These are phyloP conservation scores for Lumnitzera littorea DNA, from an alignment of 345 rosid genomes.

Conservation along the genomic window DNA sequence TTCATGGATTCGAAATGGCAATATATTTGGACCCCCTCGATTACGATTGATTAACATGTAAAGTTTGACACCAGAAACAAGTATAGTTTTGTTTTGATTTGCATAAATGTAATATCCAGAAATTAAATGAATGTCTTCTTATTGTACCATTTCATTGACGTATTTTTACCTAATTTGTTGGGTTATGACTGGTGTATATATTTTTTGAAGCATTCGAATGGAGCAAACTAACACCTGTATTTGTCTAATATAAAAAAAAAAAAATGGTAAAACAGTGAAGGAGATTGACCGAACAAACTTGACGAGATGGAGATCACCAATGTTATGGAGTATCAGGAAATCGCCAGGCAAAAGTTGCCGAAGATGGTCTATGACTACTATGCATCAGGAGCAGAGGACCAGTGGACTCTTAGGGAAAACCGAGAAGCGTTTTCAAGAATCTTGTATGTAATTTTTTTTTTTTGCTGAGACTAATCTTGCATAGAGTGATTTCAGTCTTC, in stretches of 20 bases:
- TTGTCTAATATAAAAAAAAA: neutral
- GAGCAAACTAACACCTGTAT: slow-evolving; percentile 1
- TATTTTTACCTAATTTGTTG: too few relatives aligned
- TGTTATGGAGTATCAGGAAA: slow-evolving; percentile 74
- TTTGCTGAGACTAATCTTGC: neutral
- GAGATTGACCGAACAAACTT: neutral
- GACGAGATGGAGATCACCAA: slow-evolving; percentile 71
- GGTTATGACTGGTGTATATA: too few relatives aligned
- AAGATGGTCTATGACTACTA: slow-evolving; percentile 93
- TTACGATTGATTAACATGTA: too few relatives aligned
- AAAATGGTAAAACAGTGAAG: neutral
- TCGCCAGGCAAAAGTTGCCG: slow-evolving; percentile 83
- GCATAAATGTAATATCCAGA: too few relatives aligned
- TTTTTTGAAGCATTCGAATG: neutral
- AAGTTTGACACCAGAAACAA: too few relatives aligned
- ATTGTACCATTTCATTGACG: too few relatives aligned
- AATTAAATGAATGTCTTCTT: too few relatives aligned
- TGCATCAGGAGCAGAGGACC: slow-evolving; percentile 95
- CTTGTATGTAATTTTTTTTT: slow-evolving; percentile 32
- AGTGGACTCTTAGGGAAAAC: slow-evolving; percentile 89
- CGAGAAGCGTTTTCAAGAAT: slow-evolving; percentile 81
- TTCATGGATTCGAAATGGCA: too few relatives aligned
- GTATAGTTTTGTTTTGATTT: too few relatives aligned
- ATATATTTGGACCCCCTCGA: too few relatives aligned
- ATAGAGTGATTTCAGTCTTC: neutral